phyloP scores from a whole-genome alignment of 2,329 filamentous ascomycete genomes.

The Chaetomium sp. region DNA sequence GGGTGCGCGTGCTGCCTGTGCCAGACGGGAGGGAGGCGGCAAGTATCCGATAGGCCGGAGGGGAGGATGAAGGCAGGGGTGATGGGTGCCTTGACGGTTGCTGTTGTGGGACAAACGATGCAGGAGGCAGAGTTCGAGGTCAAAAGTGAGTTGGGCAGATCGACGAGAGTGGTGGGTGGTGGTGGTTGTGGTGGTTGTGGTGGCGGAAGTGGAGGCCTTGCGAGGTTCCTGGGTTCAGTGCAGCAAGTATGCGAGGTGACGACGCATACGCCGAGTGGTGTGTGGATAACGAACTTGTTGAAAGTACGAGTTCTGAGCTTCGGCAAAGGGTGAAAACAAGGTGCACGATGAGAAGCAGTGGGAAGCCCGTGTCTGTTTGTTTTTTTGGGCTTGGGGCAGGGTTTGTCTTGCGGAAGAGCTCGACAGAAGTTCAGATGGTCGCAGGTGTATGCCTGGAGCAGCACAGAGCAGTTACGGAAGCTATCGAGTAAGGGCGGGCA shows the following conservation, averaged over 20 bases:
- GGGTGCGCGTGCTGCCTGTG: slow-evolving; percentile 29
- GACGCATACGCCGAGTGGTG: not conserved
- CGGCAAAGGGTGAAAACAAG: slow-evolving; percentile 10
- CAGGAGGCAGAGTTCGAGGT: slow-evolving; percentile 9
- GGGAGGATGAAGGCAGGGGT: slow-evolving; percentile 6
- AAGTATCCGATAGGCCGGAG: slow-evolving; percentile 34
- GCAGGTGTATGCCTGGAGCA: not conserved
- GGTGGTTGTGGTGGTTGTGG: too few relatives aligned
- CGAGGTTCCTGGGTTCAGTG: not conserved
- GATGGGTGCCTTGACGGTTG: slow-evolving; percentile 16
- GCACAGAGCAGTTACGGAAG: slow-evolving; percentile 9
- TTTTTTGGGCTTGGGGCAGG: slow-evolving; percentile 12
- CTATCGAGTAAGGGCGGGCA: slow-evolving; percentile 12
- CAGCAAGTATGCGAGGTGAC: slow-evolving; percentile 5
- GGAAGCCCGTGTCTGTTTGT: not conserved
- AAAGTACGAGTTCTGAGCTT: slow-evolving; percentile 16
- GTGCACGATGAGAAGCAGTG: slow-evolving; percentile 2
- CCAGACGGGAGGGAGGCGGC: slow-evolving; percentile 31
- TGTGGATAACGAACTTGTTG: slow-evolving; percentile 27
- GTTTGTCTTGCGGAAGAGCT: not conserved
- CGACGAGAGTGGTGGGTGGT: too few relatives aligned
- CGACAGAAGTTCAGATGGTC: slow-evolving; percentile 28
- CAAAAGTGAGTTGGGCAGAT: slow-evolving; percentile 5
- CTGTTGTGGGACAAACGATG: not conserved
- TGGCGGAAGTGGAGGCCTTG: not conserved